These are phyloP conservation scores for Skeletonema menzelii DNA, from an alignment of 108 stramenopile genomes.

Conservation along the genomic window DNA sequence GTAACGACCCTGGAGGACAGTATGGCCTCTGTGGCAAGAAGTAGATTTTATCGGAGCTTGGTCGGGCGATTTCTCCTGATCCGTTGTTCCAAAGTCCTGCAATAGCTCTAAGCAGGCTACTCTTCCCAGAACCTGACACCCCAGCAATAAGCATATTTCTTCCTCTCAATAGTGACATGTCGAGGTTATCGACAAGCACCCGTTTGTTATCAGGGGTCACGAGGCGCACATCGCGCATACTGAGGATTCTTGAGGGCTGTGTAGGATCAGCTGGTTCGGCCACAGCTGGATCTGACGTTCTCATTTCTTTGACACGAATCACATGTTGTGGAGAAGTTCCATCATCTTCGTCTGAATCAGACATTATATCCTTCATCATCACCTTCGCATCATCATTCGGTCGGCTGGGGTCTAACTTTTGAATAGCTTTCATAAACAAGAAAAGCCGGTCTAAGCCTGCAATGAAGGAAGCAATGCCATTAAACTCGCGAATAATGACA, in stretches of 20 bases:
- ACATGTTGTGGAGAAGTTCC: not conserved
- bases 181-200: slow-evolving; percentile 49
- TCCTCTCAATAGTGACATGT: slow-evolving; percentile 45
- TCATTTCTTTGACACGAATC: slow-evolving; percentile 1
- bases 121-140: slow-evolving; percentile 62
- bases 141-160: slow-evolving; percentile 77
- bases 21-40: slow-evolving; percentile 87
- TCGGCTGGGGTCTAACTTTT: slow-evolving; percentile 32
- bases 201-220: slow-evolving; percentile 64
- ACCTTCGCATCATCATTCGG: slow-evolving; percentile 7
- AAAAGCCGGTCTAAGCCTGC: slow-evolving; percentile 67
- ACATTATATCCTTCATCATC: slow-evolving; percentile 6
- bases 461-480: slow-evolving; percentile 52
- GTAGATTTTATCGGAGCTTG: slow-evolving; percentile 59
- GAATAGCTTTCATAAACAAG: slow-evolving; percentile 57
- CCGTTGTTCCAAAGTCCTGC: slow-evolving; percentile 87
- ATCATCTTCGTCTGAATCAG: not conserved
- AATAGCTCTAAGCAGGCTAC: slow-evolving; percentile 72
- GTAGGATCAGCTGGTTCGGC: not conserved
- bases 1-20: slow-evolving; percentile 76
- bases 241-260: slow-evolving; percentile 18
- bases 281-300: slow-evolving; percentile 16
- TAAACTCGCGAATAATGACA: slow-evolving; percentile 71
- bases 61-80: slow-evolving; percentile 63
- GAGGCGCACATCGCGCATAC: slow-evolving; percentile 41